Percentiles rank a stretch among this genome's conserved stretches.
Evolutionary conservation across 805 yeast genomes (phyloP).

Genomic region (Myxozyma neotropica): DNA sequence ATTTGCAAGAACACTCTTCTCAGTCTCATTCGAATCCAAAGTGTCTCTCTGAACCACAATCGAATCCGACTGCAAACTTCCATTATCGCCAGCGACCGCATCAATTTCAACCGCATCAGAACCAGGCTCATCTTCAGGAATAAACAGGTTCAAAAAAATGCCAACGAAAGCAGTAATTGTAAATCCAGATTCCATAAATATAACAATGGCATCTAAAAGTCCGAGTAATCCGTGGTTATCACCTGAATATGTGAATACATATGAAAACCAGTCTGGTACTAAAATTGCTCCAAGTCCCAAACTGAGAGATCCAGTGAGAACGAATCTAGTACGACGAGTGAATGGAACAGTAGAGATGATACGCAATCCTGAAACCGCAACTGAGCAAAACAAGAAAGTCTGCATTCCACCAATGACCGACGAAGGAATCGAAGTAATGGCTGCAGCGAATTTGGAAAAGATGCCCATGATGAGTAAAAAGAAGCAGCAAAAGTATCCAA

Average conservation of each 20-base stretch:
- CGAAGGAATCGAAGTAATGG: constrained; percentile 74
- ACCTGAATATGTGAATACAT: constrained; percentile 69
- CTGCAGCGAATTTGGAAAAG: constrained; percentile 84
- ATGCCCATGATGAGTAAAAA: constrained; percentile 84
- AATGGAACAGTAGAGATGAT: constrained; percentile 58
- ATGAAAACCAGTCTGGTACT: constrained; percentile 64
- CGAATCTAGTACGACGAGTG: constrained; percentile 73
- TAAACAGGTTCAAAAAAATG: constrained; percentile 59
- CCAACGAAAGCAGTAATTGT: constrained; percentile 71
- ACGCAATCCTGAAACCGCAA: constrained; percentile 72
- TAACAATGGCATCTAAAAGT: constrained; percentile 65
- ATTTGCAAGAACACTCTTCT: not conserved
- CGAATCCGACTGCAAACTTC: not conserved
- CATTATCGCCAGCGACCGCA: not conserved
- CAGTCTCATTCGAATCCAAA: not conserved
- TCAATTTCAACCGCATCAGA: constrained; percentile 28
- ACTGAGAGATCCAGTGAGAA: constrained; percentile 63
- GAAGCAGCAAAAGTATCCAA: constrained; percentile 79
- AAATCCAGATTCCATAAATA: constrained; percentile 73
- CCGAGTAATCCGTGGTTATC: constrained; percentile 58
- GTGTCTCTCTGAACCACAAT: constrained; percentile 1
- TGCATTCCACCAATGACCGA: constrained; percentile 89
- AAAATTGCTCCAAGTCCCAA: constrained; percentile 70
- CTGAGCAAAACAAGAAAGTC: constrained; percentile 72
- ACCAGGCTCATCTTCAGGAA: constrained; percentile 54